A percentile compares a stretch with the other conserved stretches of the same genome.
phyloP scores from a whole-genome alignment of 2,329 filamentous ascomycete species.

The Xylaria sp. region DNA sequence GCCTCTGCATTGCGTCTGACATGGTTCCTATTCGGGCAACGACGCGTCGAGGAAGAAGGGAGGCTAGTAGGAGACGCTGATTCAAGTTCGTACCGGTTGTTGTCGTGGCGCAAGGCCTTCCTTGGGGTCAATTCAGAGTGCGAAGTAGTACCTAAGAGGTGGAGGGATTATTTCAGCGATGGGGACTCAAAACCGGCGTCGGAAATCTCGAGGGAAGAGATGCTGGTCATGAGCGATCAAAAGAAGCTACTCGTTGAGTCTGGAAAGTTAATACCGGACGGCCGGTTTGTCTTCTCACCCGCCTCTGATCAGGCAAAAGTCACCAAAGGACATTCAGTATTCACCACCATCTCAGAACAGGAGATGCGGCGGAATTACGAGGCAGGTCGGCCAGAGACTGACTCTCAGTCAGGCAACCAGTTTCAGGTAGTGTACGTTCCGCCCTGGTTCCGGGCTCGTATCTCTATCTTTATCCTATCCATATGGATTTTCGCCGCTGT shows the following conservation, averaged over 20 bases:
- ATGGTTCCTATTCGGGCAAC: constrained; percentile 92
- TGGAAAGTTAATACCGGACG: constrained; percentile 72
- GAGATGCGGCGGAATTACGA: constrained; percentile 73
- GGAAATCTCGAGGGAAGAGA: constrained; percentile 52
- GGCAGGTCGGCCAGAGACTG: constrained; percentile 64
- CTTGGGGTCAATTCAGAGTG: constrained; percentile 58
- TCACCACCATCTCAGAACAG: constrained; percentile 77
- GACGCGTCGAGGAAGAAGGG: constrained; percentile 84
- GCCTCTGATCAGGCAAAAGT: constrained; percentile 96
- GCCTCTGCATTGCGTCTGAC: constrained; percentile 83
- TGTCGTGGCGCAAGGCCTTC: constrained; percentile 57
- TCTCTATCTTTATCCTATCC: constrained; percentile 85
- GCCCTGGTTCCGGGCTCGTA: constrained; percentile 81
- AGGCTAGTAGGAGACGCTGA: constrained; percentile 57
- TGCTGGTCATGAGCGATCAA: constrained; percentile 51
- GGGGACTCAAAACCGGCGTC: constrained; percentile 58
- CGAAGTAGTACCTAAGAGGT: constrained; percentile 65
- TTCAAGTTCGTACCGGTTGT: constrained; percentile 49
- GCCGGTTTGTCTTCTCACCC: constrained; percentile 89
- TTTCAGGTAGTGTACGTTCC: constrained; percentile 84
- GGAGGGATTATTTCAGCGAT: constrained; percentile 65
- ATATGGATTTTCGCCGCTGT: constrained; percentile 94
- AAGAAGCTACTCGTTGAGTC: constrained; percentile 61
- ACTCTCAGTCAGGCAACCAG: constrained; percentile 67
- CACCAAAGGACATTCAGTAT: constrained; percentile 83